Percentiles rank a stretch among this genome's conserved stretches.
These are phyloP conservation scores for Fragaria iinumae DNA, from an alignment of 306 rosid species.

Conservation along the genomic window DNA sequence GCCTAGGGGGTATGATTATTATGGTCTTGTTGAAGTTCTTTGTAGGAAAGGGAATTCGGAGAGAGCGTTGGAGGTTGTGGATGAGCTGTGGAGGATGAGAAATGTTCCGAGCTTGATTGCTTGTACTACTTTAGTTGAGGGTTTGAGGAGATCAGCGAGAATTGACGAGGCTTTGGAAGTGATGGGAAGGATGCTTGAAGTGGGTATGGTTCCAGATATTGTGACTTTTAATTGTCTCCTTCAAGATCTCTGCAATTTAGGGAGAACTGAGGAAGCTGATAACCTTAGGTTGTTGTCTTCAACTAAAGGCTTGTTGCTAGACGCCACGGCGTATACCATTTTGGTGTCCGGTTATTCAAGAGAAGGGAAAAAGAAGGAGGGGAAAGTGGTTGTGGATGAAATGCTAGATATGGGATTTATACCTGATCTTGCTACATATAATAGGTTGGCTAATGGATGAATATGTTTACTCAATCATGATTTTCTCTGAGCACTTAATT, in stretches of 20 bases:
- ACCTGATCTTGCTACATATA: conserved; percentile 69
- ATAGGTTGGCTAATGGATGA: conserved; percentile 53
- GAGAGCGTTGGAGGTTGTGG: conserved; percentile 49
- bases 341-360: conserved; percentile 55
- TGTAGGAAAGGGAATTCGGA: conserved; percentile 44
- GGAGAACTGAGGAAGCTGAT: conserved; percentile 64
- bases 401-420: conserved; percentile 76
- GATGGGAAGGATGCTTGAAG: conserved; percentile 63
- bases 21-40: conserved; percentile 50
- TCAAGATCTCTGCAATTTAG: conserved; percentile 49
- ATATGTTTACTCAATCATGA: background rate
- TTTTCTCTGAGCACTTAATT: background rate
- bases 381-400: conserved; percentile 61
- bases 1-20: conserved; percentile 68
- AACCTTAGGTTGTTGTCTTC: conserved; percentile 57
- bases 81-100: conserved; percentile 66
- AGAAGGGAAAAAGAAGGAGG: conserved; percentile 52
- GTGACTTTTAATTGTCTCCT: conserved; percentile 73
- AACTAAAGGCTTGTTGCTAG: conserved; percentile 61
- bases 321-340: conserved; percentile 47
- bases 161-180: conserved; percentile 42
- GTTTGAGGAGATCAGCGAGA: conserved; percentile 53
- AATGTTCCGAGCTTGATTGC: conserved; percentile 64
- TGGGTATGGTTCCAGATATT: conserved; percentile 53
- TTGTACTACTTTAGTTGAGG: conserved; percentile 65